Evolutionary conservation across 2,329 filamentous ascomycete species (phyloP), one percentile per base, ranked within the genome.

Genomic region (Madurella fahalii): DNA sequence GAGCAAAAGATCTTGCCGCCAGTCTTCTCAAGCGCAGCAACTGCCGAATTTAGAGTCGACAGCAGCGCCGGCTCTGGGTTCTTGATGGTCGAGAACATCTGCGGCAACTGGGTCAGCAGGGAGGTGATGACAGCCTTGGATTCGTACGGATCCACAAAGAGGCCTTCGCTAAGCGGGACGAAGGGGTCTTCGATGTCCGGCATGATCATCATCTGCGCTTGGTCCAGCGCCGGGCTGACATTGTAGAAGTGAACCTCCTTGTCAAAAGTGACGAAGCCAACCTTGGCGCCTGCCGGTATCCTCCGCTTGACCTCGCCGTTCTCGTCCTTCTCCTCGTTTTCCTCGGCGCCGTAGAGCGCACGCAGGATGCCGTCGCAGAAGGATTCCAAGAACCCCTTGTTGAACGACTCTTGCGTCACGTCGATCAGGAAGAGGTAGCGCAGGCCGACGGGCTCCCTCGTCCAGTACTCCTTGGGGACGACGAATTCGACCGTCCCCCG

Each of bases 161-260:
- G 78, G 15, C 93, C 92, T 54, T 95, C 89, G 59, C 89, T 90
- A 16, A 99, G 77, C 2, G 94, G 92, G 15, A 97, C 85, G 69
- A 99, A 99, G 0, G 94, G 94, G 62, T 99, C 94, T 65, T 97
- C 92, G 47, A 99, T 81, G 68, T 99, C 94, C 3, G 94, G 89
- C 90, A 99, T 96, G 48, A 99, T 92, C 77, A 99, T 84, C 90
- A 99, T 96, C 68, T 99, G 94, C 9, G 94, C 90, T 72, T 91
- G 85, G 52, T 94, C 87, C 41, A 96, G 77, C 40, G 80, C 80
- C 39, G 90, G 73, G 66, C 86, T 90, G 64, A 96, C 84, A 67
- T 97, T 97, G 77, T 97, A 99, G 70, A 97, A 99, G 68, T 99
- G 94, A 56, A 99, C 88, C 65, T 96, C 91, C 71, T 90, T 93